Percentiles rank a stretch among this genome's conserved stretches.
These are phyloP conservation scores for Sphaerulina populicola DNA, from an alignment of 2,329 filamentous ascomycete species.

Conservation along the genomic window DNA sequence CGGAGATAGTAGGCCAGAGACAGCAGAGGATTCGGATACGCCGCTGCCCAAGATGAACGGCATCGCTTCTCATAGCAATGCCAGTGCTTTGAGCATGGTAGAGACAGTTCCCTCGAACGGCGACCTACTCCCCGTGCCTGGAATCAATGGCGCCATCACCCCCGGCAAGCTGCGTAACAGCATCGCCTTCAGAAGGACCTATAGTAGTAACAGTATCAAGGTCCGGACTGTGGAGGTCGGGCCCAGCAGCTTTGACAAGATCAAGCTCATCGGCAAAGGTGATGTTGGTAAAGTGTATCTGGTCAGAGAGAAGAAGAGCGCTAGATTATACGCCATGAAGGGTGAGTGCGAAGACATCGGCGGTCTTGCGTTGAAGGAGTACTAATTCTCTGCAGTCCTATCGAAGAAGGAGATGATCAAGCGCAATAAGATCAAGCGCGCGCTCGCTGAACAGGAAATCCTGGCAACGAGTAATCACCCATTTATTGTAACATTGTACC, in stretches of 20 bases:
- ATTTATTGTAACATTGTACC: slow-evolving; percentile 96
- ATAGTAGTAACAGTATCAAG: slow-evolving; percentile 99
- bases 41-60: slow-evolving; percentile 49
- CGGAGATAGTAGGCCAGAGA: slow-evolving; percentile 46
- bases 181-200: slow-evolving; percentile 81
- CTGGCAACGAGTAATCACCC: slow-evolving; percentile 97
- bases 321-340: slow-evolving; percentile 95
- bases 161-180: slow-evolving; percentile 57
- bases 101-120: slow-evolving; percentile 36
- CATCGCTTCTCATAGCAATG: slow-evolving; percentile 41
- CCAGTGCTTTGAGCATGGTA: slow-evolving; percentile 46
- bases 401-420: slow-evolving; percentile 99
- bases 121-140: slow-evolving; percentile 33
- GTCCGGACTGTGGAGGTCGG: slow-evolving; percentile 94
- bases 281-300: slow-evolving; percentile 98
- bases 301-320: slow-evolving; percentile 95
- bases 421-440: slow-evolving; percentile 98
- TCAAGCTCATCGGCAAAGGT: slow-evolving; percentile 97
- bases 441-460: slow-evolving; percentile 94
- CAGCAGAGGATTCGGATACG: slow-evolving; percentile 58
- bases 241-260: slow-evolving; percentile 95
- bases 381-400: slow-evolving; percentile 54
- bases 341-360: slow-evolving; percentile 49
- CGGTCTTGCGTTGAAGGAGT: neutral
- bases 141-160: slow-evolving; percentile 53